Conservation (phyloP, 2,329 filamentous ascomycete genomes). For the Cytospora chrysosperma region DNA sequence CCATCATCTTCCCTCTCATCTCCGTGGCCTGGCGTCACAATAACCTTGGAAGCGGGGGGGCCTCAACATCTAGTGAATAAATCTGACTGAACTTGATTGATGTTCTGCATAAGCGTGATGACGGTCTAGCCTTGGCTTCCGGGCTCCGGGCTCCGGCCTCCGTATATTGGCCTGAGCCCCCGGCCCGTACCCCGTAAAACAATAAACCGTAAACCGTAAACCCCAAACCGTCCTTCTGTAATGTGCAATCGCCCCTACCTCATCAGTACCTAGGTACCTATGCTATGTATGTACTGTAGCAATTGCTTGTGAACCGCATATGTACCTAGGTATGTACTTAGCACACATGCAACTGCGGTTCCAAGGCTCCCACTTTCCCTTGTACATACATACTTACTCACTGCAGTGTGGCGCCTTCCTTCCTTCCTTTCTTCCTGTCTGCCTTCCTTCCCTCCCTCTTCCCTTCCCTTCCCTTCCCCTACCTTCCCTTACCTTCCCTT, state of each 20-base stretch:
- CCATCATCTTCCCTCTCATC: constrained; percentile 9
- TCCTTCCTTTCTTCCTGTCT: background rate
- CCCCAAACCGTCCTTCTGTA: too few relatives aligned
- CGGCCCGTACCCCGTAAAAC: background rate
- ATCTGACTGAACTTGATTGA: background rate
- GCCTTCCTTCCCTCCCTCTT: too few relatives aligned
- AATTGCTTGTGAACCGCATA: background rate
- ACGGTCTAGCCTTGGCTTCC: background rate
- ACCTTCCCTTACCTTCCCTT: background rate
- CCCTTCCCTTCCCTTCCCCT: background rate
- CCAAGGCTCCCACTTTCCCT: too few relatives aligned
- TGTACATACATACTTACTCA: too few relatives aligned
- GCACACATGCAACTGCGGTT: background rate
- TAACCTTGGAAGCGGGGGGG: background rate
- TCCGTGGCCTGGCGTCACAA: background rate
- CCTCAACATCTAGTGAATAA: too few relatives aligned
- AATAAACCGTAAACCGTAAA: background rate
- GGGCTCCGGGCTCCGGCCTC: background rate
- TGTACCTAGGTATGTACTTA: background rate
- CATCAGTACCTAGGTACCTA: background rate
- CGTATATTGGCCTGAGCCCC: background rate
- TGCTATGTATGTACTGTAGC: too few relatives aligned
- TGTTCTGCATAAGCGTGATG: background rate
- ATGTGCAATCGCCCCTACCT: too few relatives aligned
- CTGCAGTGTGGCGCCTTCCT: background rate